Conservation (phyloP, 371 early-diverging fungal species). For the Capillidium heterosporum region DNA sequence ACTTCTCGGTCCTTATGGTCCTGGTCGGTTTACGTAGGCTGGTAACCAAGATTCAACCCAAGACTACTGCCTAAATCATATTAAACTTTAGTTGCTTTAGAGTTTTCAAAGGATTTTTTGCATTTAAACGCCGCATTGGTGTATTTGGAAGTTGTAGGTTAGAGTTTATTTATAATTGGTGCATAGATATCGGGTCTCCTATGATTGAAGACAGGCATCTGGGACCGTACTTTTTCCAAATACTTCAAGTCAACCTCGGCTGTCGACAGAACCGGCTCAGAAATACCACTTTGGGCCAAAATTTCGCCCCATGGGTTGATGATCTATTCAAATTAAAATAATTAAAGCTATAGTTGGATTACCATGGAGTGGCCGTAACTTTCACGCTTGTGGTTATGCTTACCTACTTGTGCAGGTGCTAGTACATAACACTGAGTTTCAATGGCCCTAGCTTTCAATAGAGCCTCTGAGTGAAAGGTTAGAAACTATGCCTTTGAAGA, state of each 20-base stretch:
- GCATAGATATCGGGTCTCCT: slow-evolving; percentile 43
- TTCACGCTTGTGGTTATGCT: slow-evolving; percentile 45
- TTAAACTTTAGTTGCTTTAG: background rate
- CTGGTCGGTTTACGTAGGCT: background rate
- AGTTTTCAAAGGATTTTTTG: background rate
- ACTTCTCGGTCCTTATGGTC: background rate
- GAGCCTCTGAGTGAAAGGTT: slow-evolving; percentile 22
- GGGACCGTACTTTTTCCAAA: slow-evolving; percentile 32
- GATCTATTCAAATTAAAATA: slow-evolving; percentile 16
- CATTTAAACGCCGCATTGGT: too few species aligned
- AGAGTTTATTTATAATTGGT: too few species aligned
- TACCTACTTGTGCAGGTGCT: slow-evolving; percentile 51
- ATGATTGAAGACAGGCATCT: slow-evolving; percentile 59
- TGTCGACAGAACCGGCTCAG: slow-evolving; percentile 22
- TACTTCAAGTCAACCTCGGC: slow-evolving; percentile 42
- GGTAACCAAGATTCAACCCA: background rate
- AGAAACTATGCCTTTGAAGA: background rate
- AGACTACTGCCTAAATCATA: background rate
- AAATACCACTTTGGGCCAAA: slow-evolving; percentile 37
- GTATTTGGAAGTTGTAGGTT: too few species aligned
- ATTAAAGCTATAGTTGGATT: slow-evolving; percentile 4
- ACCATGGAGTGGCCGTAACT: slow-evolving; percentile 73
- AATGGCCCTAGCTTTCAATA: slow-evolving; percentile 68
- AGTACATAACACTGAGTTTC: slow-evolving; percentile 63
- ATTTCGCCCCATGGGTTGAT: slow-evolving; percentile 54